These are phyloP conservation scores for Paulinella micropora DNA, from an alignment of 78 protist genomes.

Conservation along the genomic window DNA sequence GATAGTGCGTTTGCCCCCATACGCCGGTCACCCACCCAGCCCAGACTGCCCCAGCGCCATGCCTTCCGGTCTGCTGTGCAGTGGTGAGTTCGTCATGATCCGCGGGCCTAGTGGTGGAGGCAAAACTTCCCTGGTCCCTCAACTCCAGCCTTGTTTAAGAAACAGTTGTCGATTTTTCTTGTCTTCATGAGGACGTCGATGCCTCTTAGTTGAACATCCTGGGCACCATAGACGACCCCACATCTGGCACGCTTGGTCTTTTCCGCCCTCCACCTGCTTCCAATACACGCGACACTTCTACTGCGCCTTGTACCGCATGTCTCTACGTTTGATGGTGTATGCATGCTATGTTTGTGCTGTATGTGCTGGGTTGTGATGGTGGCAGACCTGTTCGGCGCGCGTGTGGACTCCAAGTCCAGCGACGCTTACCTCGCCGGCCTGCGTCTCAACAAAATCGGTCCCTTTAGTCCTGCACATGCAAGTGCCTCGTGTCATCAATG, in stretches of 20 bases:
- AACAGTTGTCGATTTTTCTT: too few relatives aligned
- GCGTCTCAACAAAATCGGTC: slow-evolving; percentile 54
- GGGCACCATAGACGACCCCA: slow-evolving; percentile 74
- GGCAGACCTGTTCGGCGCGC: too few relatives aligned
- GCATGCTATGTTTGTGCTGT: too few relatives aligned
- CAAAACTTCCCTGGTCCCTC: slow-evolving; percentile 57
- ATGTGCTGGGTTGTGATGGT: slow-evolving; percentile 41
- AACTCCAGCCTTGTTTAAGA: not conserved
- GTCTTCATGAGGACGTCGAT: too few relatives aligned
- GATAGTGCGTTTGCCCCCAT: too few relatives aligned
- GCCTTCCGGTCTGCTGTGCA: too few relatives aligned
- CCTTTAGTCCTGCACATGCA: too few relatives aligned
- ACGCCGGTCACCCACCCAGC: too few relatives aligned
- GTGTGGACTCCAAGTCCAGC: too few relatives aligned
- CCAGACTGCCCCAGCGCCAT: too few relatives aligned
- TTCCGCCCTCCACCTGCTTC: not conserved
- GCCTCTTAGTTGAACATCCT: slow-evolving; percentile 48
- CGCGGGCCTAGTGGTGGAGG: slow-evolving; percentile 87
- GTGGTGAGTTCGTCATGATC: slow-evolving; percentile 77
- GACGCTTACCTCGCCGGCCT: slow-evolving; percentile 56
- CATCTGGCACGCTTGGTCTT: slow-evolving; percentile 32
- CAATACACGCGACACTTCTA: not conserved
- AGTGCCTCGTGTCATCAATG: not conserved
- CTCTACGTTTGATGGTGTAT: not conserved
- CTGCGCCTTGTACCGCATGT: too few relatives aligned